Conservation (phyloP, 352 stramenopile species). For the Phytophthora megakarya region DNA sequence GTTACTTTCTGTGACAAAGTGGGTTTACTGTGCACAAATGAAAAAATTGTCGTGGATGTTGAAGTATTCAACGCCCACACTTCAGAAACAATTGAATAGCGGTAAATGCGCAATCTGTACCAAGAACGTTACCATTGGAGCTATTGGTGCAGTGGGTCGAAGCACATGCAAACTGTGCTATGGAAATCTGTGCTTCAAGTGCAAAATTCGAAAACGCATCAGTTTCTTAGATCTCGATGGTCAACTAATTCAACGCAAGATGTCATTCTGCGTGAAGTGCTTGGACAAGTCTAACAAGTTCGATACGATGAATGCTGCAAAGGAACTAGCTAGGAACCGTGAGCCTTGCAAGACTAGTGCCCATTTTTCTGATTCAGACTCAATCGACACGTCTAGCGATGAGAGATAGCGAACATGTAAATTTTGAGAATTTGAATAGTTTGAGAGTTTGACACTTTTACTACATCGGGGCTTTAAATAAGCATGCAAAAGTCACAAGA, state of each 20-base stretch:
- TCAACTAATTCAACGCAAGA: slow-evolving; percentile 36
- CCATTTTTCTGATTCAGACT: not conserved
- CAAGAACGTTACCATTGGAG: slow-evolving; percentile 25
- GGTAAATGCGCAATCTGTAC: slow-evolving; percentile 24
- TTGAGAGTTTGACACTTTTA: no score
- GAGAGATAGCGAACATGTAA: not conserved
- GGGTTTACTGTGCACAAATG: slow-evolving; percentile 56
- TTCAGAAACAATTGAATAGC: slow-evolving; percentile 4
- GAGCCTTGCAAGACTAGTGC: slow-evolving; percentile 14
- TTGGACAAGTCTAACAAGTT: slow-evolving; percentile 36
- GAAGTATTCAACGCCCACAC: slow-evolving; percentile 9
- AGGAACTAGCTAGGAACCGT: slow-evolving; percentile 22
- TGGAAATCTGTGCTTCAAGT: slow-evolving; percentile 39
- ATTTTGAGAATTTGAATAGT: no score
- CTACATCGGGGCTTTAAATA: no score
- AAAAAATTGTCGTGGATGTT: slow-evolving; percentile 58
- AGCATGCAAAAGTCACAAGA: no score
- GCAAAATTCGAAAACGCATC: slow-evolving; percentile 44
- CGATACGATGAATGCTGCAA: slow-evolving; percentile 28
- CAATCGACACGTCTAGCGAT: not conserved
- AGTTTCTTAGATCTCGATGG: slow-evolving; percentile 38
- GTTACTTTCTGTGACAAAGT: slow-evolving; percentile 37
- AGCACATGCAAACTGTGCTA: slow-evolving; percentile 40
- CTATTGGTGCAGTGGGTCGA: slow-evolving; percentile 29
- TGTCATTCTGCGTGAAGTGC: slow-evolving; percentile 46